A percentile compares a stretch with the other conserved stretches of the same genome.
These are phyloP conservation scores for Trapa incisa DNA, from an alignment of 345 rosid species.

Conservation along the genomic window DNA sequence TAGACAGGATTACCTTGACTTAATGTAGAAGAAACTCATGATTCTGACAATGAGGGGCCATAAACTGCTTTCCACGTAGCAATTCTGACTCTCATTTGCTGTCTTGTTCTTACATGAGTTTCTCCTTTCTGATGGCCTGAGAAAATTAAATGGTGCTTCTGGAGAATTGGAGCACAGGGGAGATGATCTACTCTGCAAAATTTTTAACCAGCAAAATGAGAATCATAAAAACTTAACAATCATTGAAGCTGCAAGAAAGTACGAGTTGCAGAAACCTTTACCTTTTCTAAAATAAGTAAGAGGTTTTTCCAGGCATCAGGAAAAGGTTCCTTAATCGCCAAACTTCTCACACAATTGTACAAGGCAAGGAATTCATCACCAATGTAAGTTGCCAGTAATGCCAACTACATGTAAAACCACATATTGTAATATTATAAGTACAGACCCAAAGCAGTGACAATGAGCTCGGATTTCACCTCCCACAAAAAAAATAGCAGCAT, in stretches of 20 bases:
- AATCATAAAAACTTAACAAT: slow-evolving; percentile 4
- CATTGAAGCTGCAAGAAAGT: slow-evolving; percentile 3
- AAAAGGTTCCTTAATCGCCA: slow-evolving; percentile 89
- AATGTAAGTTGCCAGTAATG: slow-evolving; percentile 75
- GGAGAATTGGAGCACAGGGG: slow-evolving; percentile 24
- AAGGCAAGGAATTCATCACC: slow-evolving; percentile 84
- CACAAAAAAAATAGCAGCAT: too few relatives aligned
- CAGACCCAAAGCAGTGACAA: background rate
- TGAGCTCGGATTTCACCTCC: background rate
- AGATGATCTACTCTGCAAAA: slow-evolving; percentile 65
- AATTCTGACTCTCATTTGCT: slow-evolving; percentile 9
- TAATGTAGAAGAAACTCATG: slow-evolving; percentile 54
- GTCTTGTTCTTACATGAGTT: slow-evolving; percentile 9
- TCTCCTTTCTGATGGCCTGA: slow-evolving; percentile 40
- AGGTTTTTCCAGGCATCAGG: slow-evolving; percentile 87
- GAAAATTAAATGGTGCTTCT: slow-evolving; percentile 44
- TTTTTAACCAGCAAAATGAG: slow-evolving; percentile 19
- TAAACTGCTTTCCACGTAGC: slow-evolving; percentile 11
- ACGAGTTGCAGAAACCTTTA: slow-evolving; percentile 15
- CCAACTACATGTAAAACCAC: slow-evolving; percentile 38
- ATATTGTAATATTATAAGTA: slow-evolving; percentile 5
- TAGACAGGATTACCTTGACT: slow-evolving; percentile 40
- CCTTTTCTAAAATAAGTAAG: slow-evolving; percentile 62
- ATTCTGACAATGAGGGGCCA: slow-evolving; percentile 64
- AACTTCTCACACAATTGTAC: slow-evolving; percentile 85